Percentiles rank a stretch among this genome's conserved stretches.
These are phyloP conservation scores for Trichoderma sp. DNA, from an alignment of 2,329 filamentous ascomycete species.

Conservation along the genomic window DNA sequence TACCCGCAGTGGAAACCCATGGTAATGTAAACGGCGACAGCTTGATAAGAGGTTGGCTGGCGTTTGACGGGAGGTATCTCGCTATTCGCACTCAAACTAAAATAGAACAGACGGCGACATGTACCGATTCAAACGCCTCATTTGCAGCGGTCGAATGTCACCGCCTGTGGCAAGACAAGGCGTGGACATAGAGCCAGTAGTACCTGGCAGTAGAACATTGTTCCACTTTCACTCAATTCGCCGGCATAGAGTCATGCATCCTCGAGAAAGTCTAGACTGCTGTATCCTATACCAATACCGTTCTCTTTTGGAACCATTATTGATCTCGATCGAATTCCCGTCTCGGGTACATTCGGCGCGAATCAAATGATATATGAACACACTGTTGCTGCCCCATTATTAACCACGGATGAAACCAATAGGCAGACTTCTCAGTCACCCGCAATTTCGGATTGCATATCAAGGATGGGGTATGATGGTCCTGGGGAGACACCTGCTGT, in stretches of 20 bases:
- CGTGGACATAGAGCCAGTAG: neutral
- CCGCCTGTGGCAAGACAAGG: neutral
- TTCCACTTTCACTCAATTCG: neutral
- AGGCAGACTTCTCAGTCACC: neutral
- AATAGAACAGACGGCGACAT: neutral
- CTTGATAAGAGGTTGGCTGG: neutral
- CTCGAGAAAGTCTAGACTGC: neutral
- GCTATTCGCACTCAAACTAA: neutral
- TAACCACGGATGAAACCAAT: neutral
- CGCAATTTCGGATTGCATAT: neutral
- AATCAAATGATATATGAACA: neutral
- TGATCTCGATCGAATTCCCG: neutral
- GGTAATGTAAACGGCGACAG: neutral
- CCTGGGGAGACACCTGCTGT: neutral
- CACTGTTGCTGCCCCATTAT: neutral
- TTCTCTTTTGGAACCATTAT: neutral
- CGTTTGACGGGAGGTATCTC: neutral
- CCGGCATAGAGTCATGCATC: conserved; percentile 3
- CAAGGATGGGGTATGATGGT: neutral
- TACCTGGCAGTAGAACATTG: neutral
- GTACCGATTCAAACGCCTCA: neutral
- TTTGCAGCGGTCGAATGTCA: neutral
- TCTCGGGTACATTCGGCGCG: neutral
- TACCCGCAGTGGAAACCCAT: neutral
- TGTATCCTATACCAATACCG: neutral